These are phyloP conservation scores for Moringa oleifera DNA, from an alignment of 345 rosid species.

Conservation along the genomic window DNA sequence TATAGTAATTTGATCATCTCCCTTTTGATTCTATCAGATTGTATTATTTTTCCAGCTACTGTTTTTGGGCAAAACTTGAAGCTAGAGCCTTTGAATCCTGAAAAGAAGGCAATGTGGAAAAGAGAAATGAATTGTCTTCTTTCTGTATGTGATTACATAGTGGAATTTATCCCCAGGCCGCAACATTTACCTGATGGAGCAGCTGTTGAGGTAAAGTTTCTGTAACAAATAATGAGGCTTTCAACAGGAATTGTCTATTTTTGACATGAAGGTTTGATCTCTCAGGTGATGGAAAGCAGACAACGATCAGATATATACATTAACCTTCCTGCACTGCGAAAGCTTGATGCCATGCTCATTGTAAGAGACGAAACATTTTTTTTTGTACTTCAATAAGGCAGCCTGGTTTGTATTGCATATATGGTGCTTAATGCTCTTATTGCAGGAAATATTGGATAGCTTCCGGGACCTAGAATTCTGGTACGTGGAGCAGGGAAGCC, in stretches of 20 bases:
- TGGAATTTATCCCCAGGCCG: conserved; percentile 57
- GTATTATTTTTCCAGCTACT: conserved; percentile 45
- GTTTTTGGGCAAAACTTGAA: conserved; percentile 84
- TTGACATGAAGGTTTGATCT: conserved; percentile 4
- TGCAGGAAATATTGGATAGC: conserved; percentile 82
- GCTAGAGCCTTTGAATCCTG: conserved; percentile 73
- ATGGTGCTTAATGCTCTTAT: background rate
- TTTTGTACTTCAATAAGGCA: background rate
- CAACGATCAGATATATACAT: conserved; percentile 71
- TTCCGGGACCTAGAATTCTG: conserved; percentile 79
- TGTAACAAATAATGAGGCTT: too few species aligned
- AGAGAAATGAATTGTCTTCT: conserved; percentile 91
- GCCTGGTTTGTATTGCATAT: background rate
- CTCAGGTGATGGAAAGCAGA: conserved; percentile 70
- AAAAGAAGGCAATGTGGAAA: conserved; percentile 79
- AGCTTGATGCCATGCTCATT: conserved; percentile 79
- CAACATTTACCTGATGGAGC: conserved; percentile 59
- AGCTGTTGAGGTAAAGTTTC: conserved; percentile 49
- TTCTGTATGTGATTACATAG: conserved; percentile 77
- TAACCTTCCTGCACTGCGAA: conserved; percentile 80
- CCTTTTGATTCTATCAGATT: background rate
- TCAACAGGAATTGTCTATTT: background rate
- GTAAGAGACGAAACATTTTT: conserved; percentile 34
- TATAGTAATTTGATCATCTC: background rate
- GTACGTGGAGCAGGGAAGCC: conserved; percentile 88